These are phyloP conservation scores for Chaetomiaceae sp. DNA, from an alignment of 2,329 filamentous ascomycete genomes.

Conservation along the genomic window DNA sequence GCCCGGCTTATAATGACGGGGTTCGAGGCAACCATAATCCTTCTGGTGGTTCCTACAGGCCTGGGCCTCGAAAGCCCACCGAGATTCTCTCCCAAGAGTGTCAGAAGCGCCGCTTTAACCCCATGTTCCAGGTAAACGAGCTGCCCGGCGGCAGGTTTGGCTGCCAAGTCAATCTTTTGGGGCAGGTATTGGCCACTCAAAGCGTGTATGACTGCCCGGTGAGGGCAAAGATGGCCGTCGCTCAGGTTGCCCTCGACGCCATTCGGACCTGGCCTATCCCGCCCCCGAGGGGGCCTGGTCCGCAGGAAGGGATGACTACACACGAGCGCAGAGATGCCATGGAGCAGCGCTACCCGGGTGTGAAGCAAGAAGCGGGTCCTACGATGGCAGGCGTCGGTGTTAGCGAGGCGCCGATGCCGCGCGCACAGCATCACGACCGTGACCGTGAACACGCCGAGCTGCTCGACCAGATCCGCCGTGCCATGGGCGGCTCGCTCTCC, in stretches of 20 bases:
- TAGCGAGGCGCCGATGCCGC: not conserved
- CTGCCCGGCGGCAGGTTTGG: not conserved
- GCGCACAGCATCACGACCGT: not conserved
- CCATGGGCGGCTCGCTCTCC: not conserved
- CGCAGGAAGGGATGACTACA: too few relatives aligned
- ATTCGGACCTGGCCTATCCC: slow-evolving; percentile 2
- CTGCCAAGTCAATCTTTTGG: slow-evolving; percentile 10
- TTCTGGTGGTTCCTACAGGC: too few relatives aligned
- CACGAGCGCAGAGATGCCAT: too few relatives aligned
- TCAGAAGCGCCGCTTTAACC: slow-evolving; percentile 23
- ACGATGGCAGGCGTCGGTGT: not conserved
- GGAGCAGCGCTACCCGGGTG: too few relatives aligned
- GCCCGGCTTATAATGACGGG: too few relatives aligned
- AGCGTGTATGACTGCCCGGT: not conserved
- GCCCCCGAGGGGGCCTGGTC: too few relatives aligned
- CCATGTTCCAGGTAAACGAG: not conserved
- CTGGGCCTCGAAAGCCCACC: too few relatives aligned
- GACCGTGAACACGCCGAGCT: not conserved
- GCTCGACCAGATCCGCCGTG: not conserved
- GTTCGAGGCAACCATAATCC: too few relatives aligned
- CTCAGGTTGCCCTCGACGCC: slow-evolving; percentile 13
- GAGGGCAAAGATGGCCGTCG: slow-evolving; percentile 14
- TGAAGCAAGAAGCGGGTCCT: too few relatives aligned
- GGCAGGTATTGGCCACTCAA: not conserved
- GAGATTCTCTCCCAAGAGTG: slow-evolving; percentile 17